A percentile compares a stretch with the other conserved stretches of the same genome.
These are phyloP conservation scores for Fusarium siculi DNA, from an alignment of 2,329 filamentous ascomycete genomes.

Conservation along the genomic window DNA sequence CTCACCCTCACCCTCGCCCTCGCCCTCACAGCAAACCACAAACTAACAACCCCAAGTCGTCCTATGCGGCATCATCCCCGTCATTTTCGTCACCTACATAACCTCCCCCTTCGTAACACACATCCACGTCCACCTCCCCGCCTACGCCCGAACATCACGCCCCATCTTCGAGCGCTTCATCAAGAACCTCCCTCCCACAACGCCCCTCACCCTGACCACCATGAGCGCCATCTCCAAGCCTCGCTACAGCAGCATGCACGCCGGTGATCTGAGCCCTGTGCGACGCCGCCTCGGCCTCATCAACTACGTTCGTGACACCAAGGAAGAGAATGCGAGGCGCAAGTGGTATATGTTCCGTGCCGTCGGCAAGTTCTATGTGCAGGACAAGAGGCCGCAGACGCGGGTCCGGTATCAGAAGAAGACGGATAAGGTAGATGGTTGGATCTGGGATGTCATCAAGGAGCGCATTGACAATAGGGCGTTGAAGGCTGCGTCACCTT, in stretches of 20 bases:
- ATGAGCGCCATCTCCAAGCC: slow-evolving; percentile 67
- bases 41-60: slow-evolving; percentile 60
- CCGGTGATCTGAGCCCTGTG: slow-evolving; percentile 50
- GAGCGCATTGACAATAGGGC: slow-evolving; percentile 46
- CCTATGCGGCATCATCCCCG: slow-evolving; percentile 70
- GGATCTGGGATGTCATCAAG: slow-evolving; percentile 55
- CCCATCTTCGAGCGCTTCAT: slow-evolving; percentile 65
- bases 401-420: slow-evolving; percentile 43
- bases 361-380: slow-evolving; percentile 53
- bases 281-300: slow-evolving; percentile 52
- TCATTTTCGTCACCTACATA: slow-evolving; percentile 71
- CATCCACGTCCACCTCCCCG: slow-evolving; percentile 75
- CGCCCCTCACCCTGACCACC: slow-evolving; percentile 63
- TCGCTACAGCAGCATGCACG: slow-evolving; percentile 57
- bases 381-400: slow-evolving; percentile 39
- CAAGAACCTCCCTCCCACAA: slow-evolving; percentile 56
- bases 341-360: slow-evolving; percentile 56
- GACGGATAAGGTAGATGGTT: slow-evolving; percentile 49
- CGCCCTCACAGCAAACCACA: not conserved
- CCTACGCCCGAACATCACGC: slow-evolving; percentile 70
- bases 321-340: slow-evolving; percentile 48
- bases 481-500: slow-evolving; percentile 11
- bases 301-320: slow-evolving; percentile 53
- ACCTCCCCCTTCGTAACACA: slow-evolving; percentile 78
- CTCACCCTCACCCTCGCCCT: not conserved